Conservation (phyloP, 1,284 basidiomycete genomes). For the Ceratobasidium sp. region DNA sequence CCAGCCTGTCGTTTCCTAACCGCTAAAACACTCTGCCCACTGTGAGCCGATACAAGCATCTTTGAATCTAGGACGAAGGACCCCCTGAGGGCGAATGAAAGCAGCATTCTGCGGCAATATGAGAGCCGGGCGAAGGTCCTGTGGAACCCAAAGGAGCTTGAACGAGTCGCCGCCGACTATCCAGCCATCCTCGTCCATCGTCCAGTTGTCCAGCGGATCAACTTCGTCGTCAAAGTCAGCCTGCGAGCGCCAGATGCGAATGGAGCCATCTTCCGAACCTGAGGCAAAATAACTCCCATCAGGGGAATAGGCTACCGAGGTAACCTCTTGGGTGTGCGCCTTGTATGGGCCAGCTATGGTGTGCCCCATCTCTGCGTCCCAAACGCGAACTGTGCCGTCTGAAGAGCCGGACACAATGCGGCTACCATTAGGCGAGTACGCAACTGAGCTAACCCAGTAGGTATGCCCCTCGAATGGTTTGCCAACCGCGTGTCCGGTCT, state of each 20-base stretch:
- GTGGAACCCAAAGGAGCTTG: constrained; percentile 4
- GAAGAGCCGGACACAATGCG: constrained; percentile 28
- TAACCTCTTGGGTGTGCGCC: background rate
- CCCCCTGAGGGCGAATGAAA: background rate
- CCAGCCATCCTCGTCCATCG: constrained; percentile 12
- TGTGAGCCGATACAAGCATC: background rate
- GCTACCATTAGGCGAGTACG: constrained; percentile 31
- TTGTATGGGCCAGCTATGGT: background rate
- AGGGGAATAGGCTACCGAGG: constrained; percentile 17
- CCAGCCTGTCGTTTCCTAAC: no score
- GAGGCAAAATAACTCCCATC: constrained; percentile 14
- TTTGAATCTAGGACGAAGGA: background rate
- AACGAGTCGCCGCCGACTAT: background rate
- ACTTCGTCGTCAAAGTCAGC: background rate
- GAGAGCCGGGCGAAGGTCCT: constrained; percentile 22
- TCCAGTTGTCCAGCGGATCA: constrained; percentile 1
- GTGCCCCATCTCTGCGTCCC: constrained; percentile 38
- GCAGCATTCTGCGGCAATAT: background rate
- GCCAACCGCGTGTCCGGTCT: constrained; percentile 8
- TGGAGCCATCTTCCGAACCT: constrained; percentile 12
- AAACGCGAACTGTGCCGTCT: constrained; percentile 23
- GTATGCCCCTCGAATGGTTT: constrained; percentile 23
- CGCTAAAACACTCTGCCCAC: constrained; percentile 12
- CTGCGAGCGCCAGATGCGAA: constrained; percentile 8
- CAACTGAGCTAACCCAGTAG: background rate